Base-by-base conservation (phyloP, 108 stramenopile genomes). In the Cyclotella choctawhatcheeana region DNA sequence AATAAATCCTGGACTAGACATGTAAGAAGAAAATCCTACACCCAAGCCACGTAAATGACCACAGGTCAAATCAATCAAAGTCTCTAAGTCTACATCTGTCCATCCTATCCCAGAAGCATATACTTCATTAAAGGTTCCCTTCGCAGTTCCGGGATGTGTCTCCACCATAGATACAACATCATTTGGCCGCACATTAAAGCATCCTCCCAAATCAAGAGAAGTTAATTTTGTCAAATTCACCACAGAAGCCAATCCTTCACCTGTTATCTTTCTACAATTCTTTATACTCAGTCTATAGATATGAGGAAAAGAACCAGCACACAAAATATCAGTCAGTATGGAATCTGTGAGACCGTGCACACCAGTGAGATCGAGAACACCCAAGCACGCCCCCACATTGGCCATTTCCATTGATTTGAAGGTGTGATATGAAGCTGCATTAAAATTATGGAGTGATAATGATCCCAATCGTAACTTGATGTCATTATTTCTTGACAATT, bases 251-350 rank as follows among this genome's bases (percentile, higher is more conserved):
- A 89, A 22, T 4, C 77, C 65, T 8, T 63, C 64, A 1, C 67
- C 65, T n/a, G 92, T 89, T 30, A 93, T 44, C 32, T 90, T 87
- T 12, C 92, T 85, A 71, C 88, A 89, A 66, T 93, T 93, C 64
- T 93, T 93, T 26, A 93, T 47, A 51, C 82, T 81, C 1, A 93
- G 69, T 2, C 89, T 86, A 58, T 69, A 51, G 48, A 93, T 64
- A 17, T 87, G 61, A 8, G 77, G 74, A 52, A 79, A 48, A 55
- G 84, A 48, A 55, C 59, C 77, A 51, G 50, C 44, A 72, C 59
- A 64, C 73, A 69, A 16, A 54, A 44, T 34, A 37, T 81, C 26
- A 6, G 73, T 54, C 44, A 90, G 26, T 44, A 83, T 73, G 29
- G 61, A 52, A 67, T 93, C 89, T 0, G 84, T 88, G 53, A 93